Conservation (phyloP, 257 asterid species). For the Nicotiana benthamiana region DNA sequence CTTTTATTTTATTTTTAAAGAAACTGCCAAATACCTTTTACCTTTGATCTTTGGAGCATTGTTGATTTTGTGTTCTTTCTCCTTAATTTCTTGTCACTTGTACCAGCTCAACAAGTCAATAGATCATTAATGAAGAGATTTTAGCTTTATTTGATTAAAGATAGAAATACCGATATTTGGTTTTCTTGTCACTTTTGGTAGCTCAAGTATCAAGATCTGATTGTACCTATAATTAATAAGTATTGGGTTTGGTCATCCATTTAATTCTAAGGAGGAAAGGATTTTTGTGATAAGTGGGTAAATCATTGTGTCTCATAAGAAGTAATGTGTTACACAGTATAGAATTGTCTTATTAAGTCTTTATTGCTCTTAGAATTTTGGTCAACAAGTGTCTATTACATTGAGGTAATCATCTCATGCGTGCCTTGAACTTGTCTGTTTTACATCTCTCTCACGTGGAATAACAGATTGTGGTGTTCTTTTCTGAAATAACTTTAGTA, state of each 20-base stretch:
- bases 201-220: background rate
- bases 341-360: background rate
- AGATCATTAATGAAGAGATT: background rate
- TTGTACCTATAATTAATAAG: background rate
- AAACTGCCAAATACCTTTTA: no score
- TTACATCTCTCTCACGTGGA: constrained; percentile 3
- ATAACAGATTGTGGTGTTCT: background rate
- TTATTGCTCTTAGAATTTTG: background rate
- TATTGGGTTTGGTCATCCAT: no score
- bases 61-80: no score
- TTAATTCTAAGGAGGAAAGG: no score
- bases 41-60: no score
- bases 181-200: no score
- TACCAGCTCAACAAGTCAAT: background rate
- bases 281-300: background rate
- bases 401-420: background rate
- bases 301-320: background rate
- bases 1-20: no score
- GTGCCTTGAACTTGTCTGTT: background rate
- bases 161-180: background rate
- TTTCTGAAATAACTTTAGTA: background rate
- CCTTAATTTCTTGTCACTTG: no score
- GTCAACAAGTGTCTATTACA: constrained; percentile 3
- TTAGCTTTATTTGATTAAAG: background rate
- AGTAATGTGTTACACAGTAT: background rate